A percentile compares a stretch with the other conserved stretches of the same genome.
phyloP scores from a whole-genome alignment of 2,329 filamentous ascomycete genomes.

The Colletotrichum sp. region DNA sequence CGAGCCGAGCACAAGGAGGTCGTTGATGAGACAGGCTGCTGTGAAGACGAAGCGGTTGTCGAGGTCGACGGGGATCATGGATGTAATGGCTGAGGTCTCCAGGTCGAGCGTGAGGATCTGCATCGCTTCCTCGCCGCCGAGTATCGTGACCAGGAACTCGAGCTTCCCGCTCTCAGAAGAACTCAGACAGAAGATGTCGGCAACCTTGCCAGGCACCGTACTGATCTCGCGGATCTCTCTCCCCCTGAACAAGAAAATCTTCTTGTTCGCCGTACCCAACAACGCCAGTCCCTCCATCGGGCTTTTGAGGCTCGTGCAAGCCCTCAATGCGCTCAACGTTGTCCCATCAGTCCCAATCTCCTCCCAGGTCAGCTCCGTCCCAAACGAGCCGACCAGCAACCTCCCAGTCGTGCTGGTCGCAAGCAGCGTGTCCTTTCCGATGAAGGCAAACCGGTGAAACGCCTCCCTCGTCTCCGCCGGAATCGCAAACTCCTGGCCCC shows the following conservation, averaged over 20 bases:
- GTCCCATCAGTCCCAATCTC: slow-evolving; percentile 41
- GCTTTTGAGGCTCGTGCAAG: slow-evolving; percentile 52
- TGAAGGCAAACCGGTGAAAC: slow-evolving; percentile 69
- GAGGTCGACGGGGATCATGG: slow-evolving; percentile 38
- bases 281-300: slow-evolving; percentile 44
- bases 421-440: slow-evolving; percentile 58
- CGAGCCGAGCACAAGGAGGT: slow-evolving; percentile 58
- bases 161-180: slow-evolving; percentile 8
- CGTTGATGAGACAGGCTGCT: slow-evolving; percentile 45
- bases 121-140: slow-evolving; percentile 48
- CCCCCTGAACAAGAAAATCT: slow-evolving; percentile 49
- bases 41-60: slow-evolving; percentile 57
- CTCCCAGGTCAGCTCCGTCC: slow-evolving; percentile 42
- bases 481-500: slow-evolving; percentile 33
- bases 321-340: slow-evolving; percentile 42
- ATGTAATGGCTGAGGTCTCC: slow-evolving; percentile 30
- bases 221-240: slow-evolving; percentile 37
- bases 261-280: slow-evolving; percentile 54
- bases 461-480: slow-evolving; percentile 38
- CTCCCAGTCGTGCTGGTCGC: slow-evolving; percentile 66
- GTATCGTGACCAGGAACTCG: slow-evolving; percentile 50
- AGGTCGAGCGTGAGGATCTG: slow-evolving; percentile 45
- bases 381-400: slow-evolving; percentile 53
- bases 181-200: slow-evolving; percentile 51
- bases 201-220: slow-evolving; percentile 52